Percentiles rank a stretch among this genome's conserved stretches.
phyloP scores from a whole-genome alignment of 805 yeast genomes.

The Diddensiella transvaalensis region DNA sequence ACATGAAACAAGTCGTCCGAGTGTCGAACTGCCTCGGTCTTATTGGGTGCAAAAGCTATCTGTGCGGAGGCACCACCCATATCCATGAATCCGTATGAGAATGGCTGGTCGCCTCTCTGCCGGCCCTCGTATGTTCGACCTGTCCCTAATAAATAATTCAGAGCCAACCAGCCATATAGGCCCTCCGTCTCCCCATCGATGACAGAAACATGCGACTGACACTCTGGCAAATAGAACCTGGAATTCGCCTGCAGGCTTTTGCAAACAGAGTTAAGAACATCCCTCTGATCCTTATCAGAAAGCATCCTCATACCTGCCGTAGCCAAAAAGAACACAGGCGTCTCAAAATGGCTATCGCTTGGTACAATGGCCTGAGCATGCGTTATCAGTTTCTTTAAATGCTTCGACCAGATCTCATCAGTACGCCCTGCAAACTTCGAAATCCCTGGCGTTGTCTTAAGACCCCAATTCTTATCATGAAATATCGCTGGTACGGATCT shows the following conservation, averaged over 20 bases:
- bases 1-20: constrained; percentile 69
- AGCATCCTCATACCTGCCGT: constrained; percentile 96
- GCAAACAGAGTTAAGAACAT: constrained; percentile 62
- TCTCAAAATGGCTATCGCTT: constrained; percentile 48
- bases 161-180: constrained; percentile 89
- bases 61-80: constrained; percentile 99
- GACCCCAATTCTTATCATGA: constrained; percentile 65
- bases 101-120: constrained; percentile 23
- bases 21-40: constrained; percentile 59
- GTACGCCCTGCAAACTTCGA: constrained; percentile 59
- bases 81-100: constrained; percentile 88
- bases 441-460: constrained; percentile 78
- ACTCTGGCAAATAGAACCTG: constrained; percentile 52
- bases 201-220: constrained; percentile 70
- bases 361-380: constrained; percentile 76
- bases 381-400: constrained; percentile 59
- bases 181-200: constrained; percentile 97
- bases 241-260: constrained; percentile 49
- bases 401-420: constrained; percentile 62
- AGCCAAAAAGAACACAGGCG: constrained; percentile 88
- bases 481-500: constrained; percentile 64
- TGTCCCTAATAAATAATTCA: constrained; percentile 76
- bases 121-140: constrained; percentile 34
- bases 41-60: constrained; percentile 81
- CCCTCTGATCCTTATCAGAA: constrained; percentile 48